A percentile compares a stretch with the other conserved stretches of the same genome.
Conservation (phyloP, 1,284 basidiomycete genomes). For the Pulveroboletus sp. region DNA sequence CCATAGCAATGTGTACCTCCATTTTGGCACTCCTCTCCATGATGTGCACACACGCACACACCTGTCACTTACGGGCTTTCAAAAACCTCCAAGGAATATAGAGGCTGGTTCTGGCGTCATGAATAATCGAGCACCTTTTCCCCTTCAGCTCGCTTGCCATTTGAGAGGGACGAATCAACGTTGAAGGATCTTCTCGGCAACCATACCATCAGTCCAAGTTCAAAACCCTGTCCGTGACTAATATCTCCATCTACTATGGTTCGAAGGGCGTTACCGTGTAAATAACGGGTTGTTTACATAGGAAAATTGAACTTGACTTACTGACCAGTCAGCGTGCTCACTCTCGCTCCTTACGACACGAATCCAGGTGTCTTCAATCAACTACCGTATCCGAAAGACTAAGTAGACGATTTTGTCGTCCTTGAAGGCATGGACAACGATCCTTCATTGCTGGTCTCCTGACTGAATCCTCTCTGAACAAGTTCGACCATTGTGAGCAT, state of each 20-base stretch:
- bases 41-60: no score
- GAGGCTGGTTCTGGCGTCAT: no score
- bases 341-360: not conserved
- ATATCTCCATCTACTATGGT: not conserved
- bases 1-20: no score
- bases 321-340: not conserved
- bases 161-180: no score
- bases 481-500: slow-evolving; percentile 22
- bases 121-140: no score
- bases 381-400: slow-evolving; percentile 8
- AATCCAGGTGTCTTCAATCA: not conserved
- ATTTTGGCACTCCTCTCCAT: no score
- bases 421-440: not conserved
- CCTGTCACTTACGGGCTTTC: no score
- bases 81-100: no score
- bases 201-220: no score
- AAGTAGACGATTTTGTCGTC: slow-evolving; percentile 2
- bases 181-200: no score
- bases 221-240: no score
- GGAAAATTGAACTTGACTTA: not conserved
- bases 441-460: slow-evolving; percentile 2
- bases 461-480: not conserved
- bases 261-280: not conserved
- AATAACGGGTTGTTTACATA: not conserved
- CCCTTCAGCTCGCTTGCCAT: no score